Evolutionary conservation across 2,329 filamentous ascomycete genomes (phyloP).

Genomic region (Talaromyces sp.): DNA sequence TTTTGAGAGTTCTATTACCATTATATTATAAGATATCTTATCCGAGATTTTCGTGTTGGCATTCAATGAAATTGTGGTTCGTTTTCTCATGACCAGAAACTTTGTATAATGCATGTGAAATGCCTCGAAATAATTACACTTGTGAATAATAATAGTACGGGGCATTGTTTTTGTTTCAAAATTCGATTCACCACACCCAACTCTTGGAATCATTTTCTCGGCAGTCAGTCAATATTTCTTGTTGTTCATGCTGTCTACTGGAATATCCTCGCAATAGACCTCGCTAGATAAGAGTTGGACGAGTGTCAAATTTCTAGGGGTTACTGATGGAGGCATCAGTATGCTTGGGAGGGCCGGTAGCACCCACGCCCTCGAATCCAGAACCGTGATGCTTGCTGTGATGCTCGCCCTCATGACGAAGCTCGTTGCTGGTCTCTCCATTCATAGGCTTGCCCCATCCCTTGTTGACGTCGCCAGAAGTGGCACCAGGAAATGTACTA

Average conservation of each 20-base stretch:
- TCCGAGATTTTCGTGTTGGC: background rate
- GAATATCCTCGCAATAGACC: no score
- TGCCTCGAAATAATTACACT: background rate
- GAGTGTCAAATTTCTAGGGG: background rate
- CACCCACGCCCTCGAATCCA: slow-evolving; percentile 44
- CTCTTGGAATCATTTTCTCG: no score
- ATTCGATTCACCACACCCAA: no score
- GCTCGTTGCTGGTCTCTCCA: slow-evolving; percentile 47
- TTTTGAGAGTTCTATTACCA: background rate
- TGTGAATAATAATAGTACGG: background rate
- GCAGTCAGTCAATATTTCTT: no score
- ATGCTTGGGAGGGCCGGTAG: slow-evolving; percentile 15
- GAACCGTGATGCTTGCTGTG: slow-evolving; percentile 37
- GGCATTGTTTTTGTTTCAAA: no score
- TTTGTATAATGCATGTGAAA: background rate
- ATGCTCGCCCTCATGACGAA: slow-evolving; percentile 43
- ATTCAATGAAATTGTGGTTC: background rate
- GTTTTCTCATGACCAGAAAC: background rate
- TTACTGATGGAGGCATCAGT: background rate
- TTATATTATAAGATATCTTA: background rate
- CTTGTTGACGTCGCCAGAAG: slow-evolving; percentile 50
- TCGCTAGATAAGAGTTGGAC: no score
- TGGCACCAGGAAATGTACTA: slow-evolving; percentile 48
- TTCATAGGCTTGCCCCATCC: slow-evolving; percentile 50
- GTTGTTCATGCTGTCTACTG: no score